Percentiles rank a stretch among this genome's conserved stretches.
Evolutionary conservation across 257 asterid species (phyloP).

Genomic region (Linaria vulgaris): DNA sequence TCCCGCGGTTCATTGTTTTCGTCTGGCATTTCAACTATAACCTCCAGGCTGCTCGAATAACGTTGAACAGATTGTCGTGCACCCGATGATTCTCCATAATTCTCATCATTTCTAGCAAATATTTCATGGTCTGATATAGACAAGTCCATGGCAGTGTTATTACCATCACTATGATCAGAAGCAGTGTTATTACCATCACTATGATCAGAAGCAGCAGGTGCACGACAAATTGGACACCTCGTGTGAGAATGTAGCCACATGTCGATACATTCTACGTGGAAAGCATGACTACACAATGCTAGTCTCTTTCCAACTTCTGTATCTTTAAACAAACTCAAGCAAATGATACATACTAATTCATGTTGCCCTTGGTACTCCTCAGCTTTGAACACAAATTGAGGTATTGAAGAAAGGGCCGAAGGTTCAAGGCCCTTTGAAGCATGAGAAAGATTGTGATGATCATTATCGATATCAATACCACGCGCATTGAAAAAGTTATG

Average conservation of each 20-base stretch:
- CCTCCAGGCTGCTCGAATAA: conserved; percentile 1
- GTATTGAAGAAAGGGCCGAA: conserved; percentile 29
- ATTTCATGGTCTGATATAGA: neutral
- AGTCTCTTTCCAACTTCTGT: conserved; percentile 45
- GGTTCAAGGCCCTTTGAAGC: conserved; percentile 26
- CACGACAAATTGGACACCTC: conserved; percentile 65
- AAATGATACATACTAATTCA: conserved; percentile 49
- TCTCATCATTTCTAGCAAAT: neutral
- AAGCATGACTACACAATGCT: conserved; percentile 46
- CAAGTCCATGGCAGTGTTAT: neutral
- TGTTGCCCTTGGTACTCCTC: conserved; percentile 9
- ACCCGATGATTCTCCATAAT: neutral
- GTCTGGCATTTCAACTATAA: conserved; percentile 14
- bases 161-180: too few species aligned
- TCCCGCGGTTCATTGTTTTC: neutral
- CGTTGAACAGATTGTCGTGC: neutral
- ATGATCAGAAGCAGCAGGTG: conserved; percentile 25
- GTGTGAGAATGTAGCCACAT: conserved; percentile 67
- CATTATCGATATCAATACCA: neutral
- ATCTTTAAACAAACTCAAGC: conserved; percentile 49
- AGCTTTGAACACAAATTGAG: conserved; percentile 22
- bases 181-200: neutral
- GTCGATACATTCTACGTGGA: conserved; percentile 67
- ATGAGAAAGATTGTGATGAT: conserved; percentile 8
- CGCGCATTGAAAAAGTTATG: conserved; percentile 8